These are phyloP conservation scores for Pistacia atlantica DNA, from an alignment of 345 rosid species.

Conservation along the genomic window DNA sequence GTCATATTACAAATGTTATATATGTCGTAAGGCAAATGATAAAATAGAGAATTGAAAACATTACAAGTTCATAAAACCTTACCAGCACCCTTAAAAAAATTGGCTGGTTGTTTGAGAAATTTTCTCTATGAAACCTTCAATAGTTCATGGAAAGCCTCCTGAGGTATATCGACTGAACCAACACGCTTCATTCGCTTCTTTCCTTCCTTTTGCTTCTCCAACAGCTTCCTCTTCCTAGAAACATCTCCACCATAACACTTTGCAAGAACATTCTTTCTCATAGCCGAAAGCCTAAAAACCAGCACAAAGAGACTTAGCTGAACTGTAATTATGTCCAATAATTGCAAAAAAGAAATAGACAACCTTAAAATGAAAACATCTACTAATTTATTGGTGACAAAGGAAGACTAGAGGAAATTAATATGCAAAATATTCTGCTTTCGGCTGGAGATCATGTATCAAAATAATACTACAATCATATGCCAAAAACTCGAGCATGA, in stretches of 20 bases:
- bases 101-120: background rate
- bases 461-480: background rate
- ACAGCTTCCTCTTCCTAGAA: conserved; percentile 84
- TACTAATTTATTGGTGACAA: background rate
- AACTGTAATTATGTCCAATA: background rate
- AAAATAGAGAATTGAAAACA: background rate
- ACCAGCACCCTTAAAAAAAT: conserved; percentile 3
- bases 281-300: conserved; percentile 67
- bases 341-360: background rate
- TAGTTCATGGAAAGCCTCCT: conserved; percentile 90
- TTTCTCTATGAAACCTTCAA: conserved; percentile 73
- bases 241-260: conserved; percentile 98
- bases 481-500: background rate
- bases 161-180: conserved; percentile 98
- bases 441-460: background rate
- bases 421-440: background rate
- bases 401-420: background rate
- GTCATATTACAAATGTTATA: background rate
- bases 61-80: background rate
- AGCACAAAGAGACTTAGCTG: conserved; percentile 17
- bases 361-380: background rate
- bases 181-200: conserved; percentile 96
- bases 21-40: background rate
- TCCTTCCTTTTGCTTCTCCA: conserved; percentile 98
- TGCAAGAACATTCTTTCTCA: conserved; percentile 97